A percentile compares a stretch with the other conserved stretches of the same genome.
Conservation (phyloP, 2,329 filamentous ascomycete genomes). For the Ascochyta rabiei region DNA sequence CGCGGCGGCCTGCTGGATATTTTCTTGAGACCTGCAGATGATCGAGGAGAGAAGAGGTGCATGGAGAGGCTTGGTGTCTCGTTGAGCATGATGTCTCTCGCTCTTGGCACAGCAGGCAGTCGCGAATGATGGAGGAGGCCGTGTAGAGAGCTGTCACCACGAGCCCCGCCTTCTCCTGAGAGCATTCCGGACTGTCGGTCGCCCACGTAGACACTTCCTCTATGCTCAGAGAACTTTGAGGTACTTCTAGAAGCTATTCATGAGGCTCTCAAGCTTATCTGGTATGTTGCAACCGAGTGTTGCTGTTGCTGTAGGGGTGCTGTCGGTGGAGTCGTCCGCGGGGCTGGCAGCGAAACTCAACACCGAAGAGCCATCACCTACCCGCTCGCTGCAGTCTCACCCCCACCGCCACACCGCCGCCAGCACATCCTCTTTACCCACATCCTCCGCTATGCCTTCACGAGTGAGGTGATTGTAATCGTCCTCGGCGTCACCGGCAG, state of each 20-base stretch:
- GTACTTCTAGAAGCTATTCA: not conserved
- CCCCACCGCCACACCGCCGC: not conserved
- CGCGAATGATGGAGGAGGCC: not conserved
- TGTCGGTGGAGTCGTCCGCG: not conserved
- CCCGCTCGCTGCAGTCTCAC: not conserved
- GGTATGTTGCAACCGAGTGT: not conserved
- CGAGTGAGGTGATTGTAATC: not conserved
- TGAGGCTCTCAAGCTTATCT: not conserved
- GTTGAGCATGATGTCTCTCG: no score
- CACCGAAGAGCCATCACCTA: conserved; percentile 8
- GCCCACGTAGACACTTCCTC: not conserved
- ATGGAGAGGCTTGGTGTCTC: not conserved
- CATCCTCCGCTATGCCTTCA: no score
- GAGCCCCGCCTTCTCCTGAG: conserved; percentile 4
- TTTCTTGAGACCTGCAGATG: not conserved
- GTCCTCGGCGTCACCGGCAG: not conserved
- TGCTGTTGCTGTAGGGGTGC: conserved; percentile 1
- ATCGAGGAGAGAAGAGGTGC: not conserved
- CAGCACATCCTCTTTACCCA: not conserved
- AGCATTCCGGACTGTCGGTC: not conserved
- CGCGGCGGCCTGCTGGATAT: not conserved
- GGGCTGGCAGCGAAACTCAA: conserved; percentile 5
- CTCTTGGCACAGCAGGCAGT: not conserved
- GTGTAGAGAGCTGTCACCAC: not conserved
- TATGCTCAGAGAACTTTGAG: not conserved